phyloP scores from a whole-genome alignment of 805 yeast genomes.

The Candida awuae region DNA sequence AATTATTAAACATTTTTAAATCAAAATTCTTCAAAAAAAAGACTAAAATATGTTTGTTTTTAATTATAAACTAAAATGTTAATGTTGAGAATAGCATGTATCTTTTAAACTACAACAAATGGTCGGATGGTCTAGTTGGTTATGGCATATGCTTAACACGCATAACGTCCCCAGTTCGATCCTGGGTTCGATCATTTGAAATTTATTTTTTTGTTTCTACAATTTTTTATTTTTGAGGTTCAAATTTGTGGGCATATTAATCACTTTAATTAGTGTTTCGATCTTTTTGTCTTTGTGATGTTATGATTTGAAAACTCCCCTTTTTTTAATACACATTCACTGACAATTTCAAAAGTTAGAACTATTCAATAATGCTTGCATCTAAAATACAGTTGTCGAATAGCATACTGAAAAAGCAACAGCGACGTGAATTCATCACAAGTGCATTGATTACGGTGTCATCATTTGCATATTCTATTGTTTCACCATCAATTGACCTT shows the following conservation, averaged over 20 bases:
- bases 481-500: constrained; percentile 38
- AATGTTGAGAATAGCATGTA: no score
- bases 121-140: constrained; percentile 99
- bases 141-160: constrained; percentile 99
- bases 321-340: no score
- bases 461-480: constrained; percentile 12
- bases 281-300: no score
- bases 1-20: no score
- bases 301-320: no score
- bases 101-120: constrained; percentile 11
- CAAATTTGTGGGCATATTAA: no score
- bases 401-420: background rate
- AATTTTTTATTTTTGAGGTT: background rate
- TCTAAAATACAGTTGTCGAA: background rate
- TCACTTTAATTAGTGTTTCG: no score
- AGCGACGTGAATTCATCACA: constrained; percentile 4
- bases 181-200: constrained; percentile 93
- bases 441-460: constrained; percentile 15
- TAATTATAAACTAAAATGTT: no score
- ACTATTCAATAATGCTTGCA: background rate
- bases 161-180: constrained; percentile 99
- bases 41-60: no score
- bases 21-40: no score
- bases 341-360: no score
- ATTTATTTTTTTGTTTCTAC: constrained; percentile 24